These are phyloP conservation scores for Trichoderma atrobrunneum DNA, from an alignment of 2,329 filamentous ascomycete species.

Conservation along the genomic window DNA sequence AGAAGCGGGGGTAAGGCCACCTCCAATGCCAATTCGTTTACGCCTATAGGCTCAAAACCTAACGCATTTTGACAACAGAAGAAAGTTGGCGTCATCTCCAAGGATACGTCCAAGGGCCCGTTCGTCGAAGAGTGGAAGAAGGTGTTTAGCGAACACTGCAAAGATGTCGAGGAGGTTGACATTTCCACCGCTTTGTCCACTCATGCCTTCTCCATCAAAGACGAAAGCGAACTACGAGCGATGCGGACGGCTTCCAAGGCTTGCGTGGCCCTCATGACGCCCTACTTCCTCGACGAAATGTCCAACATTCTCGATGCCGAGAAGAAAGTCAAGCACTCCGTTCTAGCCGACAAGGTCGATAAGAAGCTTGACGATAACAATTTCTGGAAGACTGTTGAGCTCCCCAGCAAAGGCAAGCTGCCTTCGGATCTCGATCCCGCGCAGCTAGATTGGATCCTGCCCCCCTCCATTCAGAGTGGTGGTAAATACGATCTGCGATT, in stretches of 20 bases:
- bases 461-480: slow-evolving; percentile 89
- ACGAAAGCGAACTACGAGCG: slow-evolving; percentile 87
- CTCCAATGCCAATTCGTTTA: neutral
- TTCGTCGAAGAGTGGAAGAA: slow-evolving; percentile 98
- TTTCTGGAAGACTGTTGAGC: slow-evolving; percentile 80
- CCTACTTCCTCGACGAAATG: slow-evolving; percentile 98
- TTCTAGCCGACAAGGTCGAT: slow-evolving; percentile 81
- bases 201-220: slow-evolving; percentile 85
- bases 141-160: slow-evolving; percentile 70
- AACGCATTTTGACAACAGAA: slow-evolving; percentile 51
- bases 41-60: slow-evolving; percentile 11
- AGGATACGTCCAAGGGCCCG: slow-evolving; percentile 77
- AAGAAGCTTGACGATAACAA: slow-evolving; percentile 89
- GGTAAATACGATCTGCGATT: slow-evolving; percentile 92
- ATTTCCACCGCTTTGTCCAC: slow-evolving; percentile 77
- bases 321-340: slow-evolving; percentile 91
- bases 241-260: slow-evolving; percentile 94
- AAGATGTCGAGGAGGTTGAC: slow-evolving; percentile 86
- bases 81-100: slow-evolving; percentile 83
- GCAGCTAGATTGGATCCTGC: slow-evolving; percentile 92
- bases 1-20: slow-evolving; percentile 68
- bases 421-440: slow-evolving; percentile 81
- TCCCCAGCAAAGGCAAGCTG: slow-evolving; percentile 70
- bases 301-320: slow-evolving; percentile 92
- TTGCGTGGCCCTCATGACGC: slow-evolving; percentile 89